Evolutionary conservation across 2,329 filamentous ascomycete species (phyloP).

Genomic region (Penicillium sp.): DNA sequence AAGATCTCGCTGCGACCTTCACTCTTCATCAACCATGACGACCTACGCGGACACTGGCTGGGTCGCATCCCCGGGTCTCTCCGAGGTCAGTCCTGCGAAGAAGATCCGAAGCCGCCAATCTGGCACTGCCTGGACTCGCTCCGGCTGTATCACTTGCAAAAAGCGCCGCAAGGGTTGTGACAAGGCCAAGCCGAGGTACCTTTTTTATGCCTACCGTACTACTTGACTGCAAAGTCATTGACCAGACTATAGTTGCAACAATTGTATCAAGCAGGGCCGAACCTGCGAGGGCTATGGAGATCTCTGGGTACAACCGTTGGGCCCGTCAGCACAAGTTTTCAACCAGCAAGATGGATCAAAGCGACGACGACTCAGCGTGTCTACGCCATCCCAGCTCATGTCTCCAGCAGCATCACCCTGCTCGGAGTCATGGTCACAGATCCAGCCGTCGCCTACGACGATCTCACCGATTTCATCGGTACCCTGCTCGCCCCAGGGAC

Average conservation of each 20-base stretch:
- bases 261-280: constrained; percentile 39
- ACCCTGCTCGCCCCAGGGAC: constrained; percentile 8
- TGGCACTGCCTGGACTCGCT: constrained; percentile 41
- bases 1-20: constrained; percentile 4
- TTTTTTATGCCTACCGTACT: too few relatives aligned
- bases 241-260: constrained; percentile 24
- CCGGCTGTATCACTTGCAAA: constrained; percentile 47
- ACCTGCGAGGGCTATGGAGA: constrained; percentile 44
- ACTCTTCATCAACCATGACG: constrained; percentile 8
- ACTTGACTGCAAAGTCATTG: not conserved
- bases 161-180: constrained; percentile 44
- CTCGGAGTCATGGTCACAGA: constrained; percentile 18
- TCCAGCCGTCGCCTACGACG: constrained; percentile 12
- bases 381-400: constrained; percentile 13
- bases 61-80: constrained; percentile 1
- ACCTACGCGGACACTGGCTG: constrained; percentile 15
- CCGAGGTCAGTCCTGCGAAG: constrained; percentile 15
- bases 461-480: constrained; percentile 9
- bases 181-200: constrained; percentile 41
- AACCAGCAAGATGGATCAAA: constrained; percentile 25
- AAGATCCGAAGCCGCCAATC: constrained; percentile 30
- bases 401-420: constrained; percentile 18
- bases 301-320: constrained; percentile 40
- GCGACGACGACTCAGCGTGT: constrained; percentile 25
- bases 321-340: constrained; percentile 37